These are phyloP conservation scores for Hebeloma cylindrosporum DNA, from an alignment of 768 basidiomycete species.

Conservation along the genomic window DNA sequence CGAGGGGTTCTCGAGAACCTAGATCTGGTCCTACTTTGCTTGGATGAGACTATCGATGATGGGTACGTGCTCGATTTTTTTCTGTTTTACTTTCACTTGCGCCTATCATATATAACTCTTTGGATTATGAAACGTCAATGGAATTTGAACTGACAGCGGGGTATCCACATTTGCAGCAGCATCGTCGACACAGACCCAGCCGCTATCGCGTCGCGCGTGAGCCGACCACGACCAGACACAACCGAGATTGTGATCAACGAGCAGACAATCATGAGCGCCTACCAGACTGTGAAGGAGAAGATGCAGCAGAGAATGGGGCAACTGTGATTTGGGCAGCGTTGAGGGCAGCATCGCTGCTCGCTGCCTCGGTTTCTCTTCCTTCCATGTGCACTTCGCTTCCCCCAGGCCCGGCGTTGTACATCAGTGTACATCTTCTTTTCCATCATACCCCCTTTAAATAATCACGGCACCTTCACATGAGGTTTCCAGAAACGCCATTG, in stretches of 20 bases:
- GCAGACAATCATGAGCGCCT: slow-evolving; percentile 91
- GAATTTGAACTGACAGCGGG: too few relatives aligned
- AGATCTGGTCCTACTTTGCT: slow-evolving; percentile 86
- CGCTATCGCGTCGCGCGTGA: slow-evolving; percentile 94
- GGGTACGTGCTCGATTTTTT: slow-evolving; percentile 62
- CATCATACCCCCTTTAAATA: slow-evolving; percentile 11
- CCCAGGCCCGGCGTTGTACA: slow-evolving; percentile 6
- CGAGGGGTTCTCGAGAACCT: slow-evolving; percentile 91
- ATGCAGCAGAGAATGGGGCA: slow-evolving; percentile 82
- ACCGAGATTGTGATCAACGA: slow-evolving; percentile 99
- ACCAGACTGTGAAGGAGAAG: slow-evolving; percentile 85
- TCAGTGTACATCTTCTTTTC: slow-evolving; percentile 1
- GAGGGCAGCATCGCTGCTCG: background rate
- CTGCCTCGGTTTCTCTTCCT: background rate
- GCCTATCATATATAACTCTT: background rate
- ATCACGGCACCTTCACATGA: background rate
- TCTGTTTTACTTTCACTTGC: background rate
- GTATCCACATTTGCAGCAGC: slow-evolving; percentile 55
- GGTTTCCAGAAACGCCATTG: too few relatives aligned
- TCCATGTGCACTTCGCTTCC: background rate
- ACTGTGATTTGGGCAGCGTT: slow-evolving; percentile 54
- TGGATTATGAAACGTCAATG: too few relatives aligned
- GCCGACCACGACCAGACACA: slow-evolving; percentile 88
- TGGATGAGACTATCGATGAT: slow-evolving; percentile 98
- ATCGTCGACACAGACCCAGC: slow-evolving; percentile 96